A percentile compares a stretch with the other conserved stretches of the same genome.
These are phyloP conservation scores for Phytophthora foliorum DNA, from an alignment of 352 stramenopile species.

Conservation along the genomic window DNA sequence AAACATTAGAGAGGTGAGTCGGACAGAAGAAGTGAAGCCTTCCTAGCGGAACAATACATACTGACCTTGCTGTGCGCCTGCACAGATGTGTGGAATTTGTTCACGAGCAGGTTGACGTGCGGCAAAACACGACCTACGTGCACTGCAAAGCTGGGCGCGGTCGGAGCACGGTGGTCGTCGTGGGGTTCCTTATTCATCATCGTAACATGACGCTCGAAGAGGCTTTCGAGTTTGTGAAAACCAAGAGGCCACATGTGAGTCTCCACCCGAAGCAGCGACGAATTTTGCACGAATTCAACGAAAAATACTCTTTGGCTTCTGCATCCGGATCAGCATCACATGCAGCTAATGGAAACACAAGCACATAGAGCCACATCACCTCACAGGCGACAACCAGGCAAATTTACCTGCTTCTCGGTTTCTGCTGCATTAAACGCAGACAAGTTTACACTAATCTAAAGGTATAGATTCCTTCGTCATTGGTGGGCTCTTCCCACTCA, in stretches of 20 bases:
- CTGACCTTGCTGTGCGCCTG: background rate
- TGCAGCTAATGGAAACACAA: background rate
- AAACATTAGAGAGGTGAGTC: constrained; percentile 59
- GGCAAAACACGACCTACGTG: constrained; percentile 74
- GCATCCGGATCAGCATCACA: constrained; percentile 4
- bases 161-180: constrained; percentile 76
- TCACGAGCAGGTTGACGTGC: constrained; percentile 60
- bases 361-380: constrained; percentile 2
- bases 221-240: constrained; percentile 60
- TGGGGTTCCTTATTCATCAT: constrained; percentile 77
- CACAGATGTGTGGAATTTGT: constrained; percentile 72
- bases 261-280: constrained; percentile 66
- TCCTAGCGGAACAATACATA: background rate
- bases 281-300: constrained; percentile 57
- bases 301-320: constrained; percentile 21
- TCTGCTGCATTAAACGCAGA: constrained; percentile 20
- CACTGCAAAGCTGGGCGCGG: constrained; percentile 86
- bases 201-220: constrained; percentile 65
- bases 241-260: constrained; percentile 71
- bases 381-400: background rate
- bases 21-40: background rate
- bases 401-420: constrained; percentile 15
- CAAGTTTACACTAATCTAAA: constrained; percentile 51
- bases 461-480: constrained; percentile 69
- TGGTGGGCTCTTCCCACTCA: constrained; percentile 59